Percentiles rank a stretch among this genome's conserved stretches.
Evolutionary conservation across 2,329 filamentous ascomycete genomes (phyloP).

Genomic region (Nothopassalora personata): DNA sequence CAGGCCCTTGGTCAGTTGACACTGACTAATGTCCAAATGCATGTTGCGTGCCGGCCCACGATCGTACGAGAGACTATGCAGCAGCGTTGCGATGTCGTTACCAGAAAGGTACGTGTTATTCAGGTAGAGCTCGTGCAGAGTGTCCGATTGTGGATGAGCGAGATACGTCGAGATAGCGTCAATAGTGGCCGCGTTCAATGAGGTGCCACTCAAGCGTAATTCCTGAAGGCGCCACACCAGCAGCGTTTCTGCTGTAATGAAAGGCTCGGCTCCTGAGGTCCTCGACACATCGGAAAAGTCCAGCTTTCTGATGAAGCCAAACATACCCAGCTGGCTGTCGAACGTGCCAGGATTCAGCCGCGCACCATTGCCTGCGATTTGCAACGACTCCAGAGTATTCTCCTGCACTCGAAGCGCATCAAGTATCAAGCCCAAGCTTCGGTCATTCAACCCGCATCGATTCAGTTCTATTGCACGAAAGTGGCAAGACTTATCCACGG

Average conservation of each 20-base stretch:
- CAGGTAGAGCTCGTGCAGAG: conserved; percentile 56
- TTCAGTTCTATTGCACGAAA: conserved; percentile 64
- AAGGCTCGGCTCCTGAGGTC: conserved; percentile 57
- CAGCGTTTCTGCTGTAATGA: conserved; percentile 62
- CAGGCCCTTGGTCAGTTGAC: conserved; percentile 51
- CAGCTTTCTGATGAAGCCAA: conserved; percentile 60
- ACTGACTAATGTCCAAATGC: conserved; percentile 62
- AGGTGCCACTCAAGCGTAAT: conserved; percentile 58
- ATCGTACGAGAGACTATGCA: conserved; percentile 56
- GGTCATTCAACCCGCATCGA: conserved; percentile 55
- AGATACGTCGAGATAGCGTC: conserved; percentile 61
- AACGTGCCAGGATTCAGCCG: conserved; percentile 60
- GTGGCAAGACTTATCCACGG: conserved; percentile 59
- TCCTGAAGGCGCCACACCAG: conserved; percentile 64
- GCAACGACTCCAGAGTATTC: conserved; percentile 60
- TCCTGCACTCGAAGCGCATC: conserved; percentile 61
- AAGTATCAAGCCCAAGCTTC: conserved; percentile 56
- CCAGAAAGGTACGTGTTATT: conserved; percentile 64
- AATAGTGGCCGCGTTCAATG: conserved; percentile 57
- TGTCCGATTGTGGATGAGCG: conserved; percentile 47
- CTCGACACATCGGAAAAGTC: conserved; percentile 61
- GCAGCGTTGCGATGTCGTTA: conserved; percentile 58
- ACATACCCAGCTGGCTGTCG: conserved; percentile 61
- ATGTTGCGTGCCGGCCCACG: conserved; percentile 48
- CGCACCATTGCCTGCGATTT: conserved; percentile 62